These are phyloP conservation scores for Exophiala spinifera DNA, from an alignment of 2,329 filamentous ascomycete species.

Conservation along the genomic window DNA sequence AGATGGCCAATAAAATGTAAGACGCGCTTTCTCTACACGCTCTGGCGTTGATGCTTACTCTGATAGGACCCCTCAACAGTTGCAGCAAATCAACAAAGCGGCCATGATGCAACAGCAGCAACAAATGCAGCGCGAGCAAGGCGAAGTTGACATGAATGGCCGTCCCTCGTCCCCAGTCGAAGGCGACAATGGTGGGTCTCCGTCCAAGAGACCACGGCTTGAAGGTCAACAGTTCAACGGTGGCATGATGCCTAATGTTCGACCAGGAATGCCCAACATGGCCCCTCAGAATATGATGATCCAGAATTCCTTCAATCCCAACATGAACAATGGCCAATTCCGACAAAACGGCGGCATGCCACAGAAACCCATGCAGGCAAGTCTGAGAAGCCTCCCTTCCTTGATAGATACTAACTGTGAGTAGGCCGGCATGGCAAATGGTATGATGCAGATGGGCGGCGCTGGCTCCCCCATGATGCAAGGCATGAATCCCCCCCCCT, in stretches of 20 bases:
- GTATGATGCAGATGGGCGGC: conserved; percentile 60
- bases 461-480: conserved; percentile 82
- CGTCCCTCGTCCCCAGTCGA: conserved; percentile 78
- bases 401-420: conserved; percentile 71
- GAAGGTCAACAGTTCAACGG: conserved; percentile 70
- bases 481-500: conserved; percentile 62
- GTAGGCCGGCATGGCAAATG: conserved; percentile 71
- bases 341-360: conserved; percentile 29
- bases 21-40: not conserved
- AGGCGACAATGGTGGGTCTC: conserved; percentile 84
- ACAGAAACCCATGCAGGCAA: conserved; percentile 81
- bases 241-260: conserved; percentile 74
- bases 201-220: conserved; percentile 82
- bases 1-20: conserved; percentile 27
- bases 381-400: conserved; percentile 74
- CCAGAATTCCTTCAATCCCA: conserved; percentile 70
- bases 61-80: conserved; percentile 28
- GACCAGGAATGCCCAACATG: conserved; percentile 63
- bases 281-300: conserved; percentile 38
- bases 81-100: conserved; percentile 22
- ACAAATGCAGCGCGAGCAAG: conserved; percentile 81
- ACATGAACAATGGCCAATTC: conserved; percentile 63
- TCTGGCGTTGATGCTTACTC: conserved; percentile 2
- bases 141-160: conserved; percentile 79
- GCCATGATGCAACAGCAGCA: conserved; percentile 63